phyloP scores from a whole-genome alignment of 495 filamentous ascomycete genomes.

The Bathelium albidoporum region DNA sequence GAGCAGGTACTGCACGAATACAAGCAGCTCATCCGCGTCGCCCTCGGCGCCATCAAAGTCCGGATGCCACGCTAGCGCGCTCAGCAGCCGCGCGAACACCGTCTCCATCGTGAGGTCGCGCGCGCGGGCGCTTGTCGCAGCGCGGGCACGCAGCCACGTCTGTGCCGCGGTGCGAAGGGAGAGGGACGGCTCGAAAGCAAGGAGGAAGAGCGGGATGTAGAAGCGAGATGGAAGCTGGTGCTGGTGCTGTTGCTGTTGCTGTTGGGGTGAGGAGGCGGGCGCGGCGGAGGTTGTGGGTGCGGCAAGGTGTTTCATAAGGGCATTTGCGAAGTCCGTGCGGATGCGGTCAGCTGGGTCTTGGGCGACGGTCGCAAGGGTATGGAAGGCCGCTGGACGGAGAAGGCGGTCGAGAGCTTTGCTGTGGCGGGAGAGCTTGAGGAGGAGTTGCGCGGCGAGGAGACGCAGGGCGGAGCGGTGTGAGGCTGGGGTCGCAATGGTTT shows the following conservation, averaged over 20 bases:
- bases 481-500: slow-evolving; percentile 59
- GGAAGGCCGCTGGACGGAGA: slow-evolving; percentile 62
- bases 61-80: slow-evolving; percentile 85
- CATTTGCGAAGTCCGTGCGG: slow-evolving; percentile 64
- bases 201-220: slow-evolving; percentile 78
- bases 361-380: slow-evolving; percentile 62
- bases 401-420: slow-evolving; percentile 61
- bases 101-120: slow-evolving; percentile 63
- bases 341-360: slow-evolving; percentile 70
- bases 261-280: no score
- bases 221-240: slow-evolving; percentile 66
- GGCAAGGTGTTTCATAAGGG: slow-evolving; percentile 77
- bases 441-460: slow-evolving; percentile 66
- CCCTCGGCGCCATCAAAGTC: slow-evolving; percentile 71
- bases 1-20: slow-evolving; percentile 76
- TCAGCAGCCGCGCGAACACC: slow-evolving; percentile 74
- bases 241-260: no score
- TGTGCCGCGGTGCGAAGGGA: slow-evolving; percentile 59
- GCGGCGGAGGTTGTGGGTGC: no score
- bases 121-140: no score
- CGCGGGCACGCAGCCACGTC: slow-evolving; percentile 81
- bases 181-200: slow-evolving; percentile 73
- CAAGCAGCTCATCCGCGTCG: slow-evolving; percentile 53
- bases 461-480: slow-evolving; percentile 77
- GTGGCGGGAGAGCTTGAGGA: slow-evolving; percentile 72